A percentile compares a stretch with the other conserved stretches of the same genome.
These are phyloP conservation scores for Solanum ossicruentum DNA, from an alignment of 257 asterid genomes.

Conservation along the genomic window DNA sequence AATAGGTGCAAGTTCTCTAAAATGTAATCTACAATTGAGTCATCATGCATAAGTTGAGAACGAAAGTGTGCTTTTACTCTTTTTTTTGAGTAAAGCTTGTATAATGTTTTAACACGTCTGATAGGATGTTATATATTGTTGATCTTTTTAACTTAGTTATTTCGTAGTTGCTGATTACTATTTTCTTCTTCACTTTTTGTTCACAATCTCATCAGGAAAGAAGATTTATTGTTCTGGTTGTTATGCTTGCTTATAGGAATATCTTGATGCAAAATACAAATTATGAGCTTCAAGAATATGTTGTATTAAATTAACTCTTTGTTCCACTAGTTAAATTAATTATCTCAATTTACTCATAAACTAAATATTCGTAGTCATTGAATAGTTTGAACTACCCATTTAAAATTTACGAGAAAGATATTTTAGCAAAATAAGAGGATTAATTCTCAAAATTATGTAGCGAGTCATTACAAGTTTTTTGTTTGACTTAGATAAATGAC, in stretches of 20 bases:
- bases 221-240: slow-evolving; percentile 73
- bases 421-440: too few relatives aligned
- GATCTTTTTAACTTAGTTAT: not conserved
- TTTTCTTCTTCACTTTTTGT: not conserved
- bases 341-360: too few relatives aligned
- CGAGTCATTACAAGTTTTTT: too few relatives aligned
- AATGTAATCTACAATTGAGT: not conserved
- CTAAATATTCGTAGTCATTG: too few relatives aligned
- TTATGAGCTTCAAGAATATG: too few relatives aligned
- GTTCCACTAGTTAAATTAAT: too few relatives aligned
- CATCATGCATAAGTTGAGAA: not conserved
- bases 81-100: not conserved
- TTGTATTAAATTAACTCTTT: too few relatives aligned
- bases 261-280: too few relatives aligned
- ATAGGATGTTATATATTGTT: not conserved
- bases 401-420: too few relatives aligned
- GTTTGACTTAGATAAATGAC: too few relatives aligned
- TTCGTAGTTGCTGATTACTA: not conserved
- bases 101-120: not conserved
- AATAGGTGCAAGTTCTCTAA: not conserved
- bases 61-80: not conserved
- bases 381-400: too few relatives aligned
- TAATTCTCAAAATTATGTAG: too few relatives aligned
- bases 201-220: slow-evolving; percentile 47
- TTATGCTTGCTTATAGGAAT: not conserved